Evolutionary conservation across 768 basidiomycete species (phyloP).

Genomic region (Lyophyllum shimeji): DNA sequence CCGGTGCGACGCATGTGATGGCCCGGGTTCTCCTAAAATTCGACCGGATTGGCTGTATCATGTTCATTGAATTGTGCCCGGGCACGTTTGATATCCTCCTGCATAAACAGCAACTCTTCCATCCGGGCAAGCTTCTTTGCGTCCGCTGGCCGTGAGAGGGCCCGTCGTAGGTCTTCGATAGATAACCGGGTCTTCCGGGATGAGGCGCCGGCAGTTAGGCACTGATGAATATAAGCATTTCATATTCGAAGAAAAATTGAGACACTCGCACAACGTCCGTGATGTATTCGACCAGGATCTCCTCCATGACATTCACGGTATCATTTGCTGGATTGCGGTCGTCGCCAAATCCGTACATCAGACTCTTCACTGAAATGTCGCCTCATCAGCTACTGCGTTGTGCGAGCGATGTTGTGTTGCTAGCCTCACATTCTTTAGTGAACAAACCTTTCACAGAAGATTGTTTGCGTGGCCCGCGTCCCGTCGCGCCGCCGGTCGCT

Average conservation of each 20-base stretch:
- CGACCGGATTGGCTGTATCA: constrained; percentile 42
- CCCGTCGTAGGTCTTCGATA: constrained; percentile 82
- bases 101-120: constrained; percentile 92
- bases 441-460: constrained; percentile 75
- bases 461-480: constrained; percentile 58
- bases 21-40: constrained; percentile 33
- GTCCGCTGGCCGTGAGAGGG: constrained; percentile 81
- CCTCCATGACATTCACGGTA: constrained; percentile 90
- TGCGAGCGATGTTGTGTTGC: background rate
- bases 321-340: constrained; percentile 86
- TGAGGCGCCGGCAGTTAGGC: constrained; percentile 68
- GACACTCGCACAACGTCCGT: constrained; percentile 74
- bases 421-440: constrained; percentile 71
- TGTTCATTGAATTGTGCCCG: constrained; percentile 63
- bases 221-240: constrained; percentile 41
- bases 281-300: constrained; percentile 89
- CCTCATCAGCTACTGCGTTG: constrained; percentile 8
- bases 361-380: constrained; percentile 59
- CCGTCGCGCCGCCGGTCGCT: constrained; percentile 36
- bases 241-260: constrained; percentile 7
- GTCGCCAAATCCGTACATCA: constrained; percentile 96
- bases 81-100: constrained; percentile 90
- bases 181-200: constrained; percentile 74
- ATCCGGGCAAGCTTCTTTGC: constrained; percentile 89
- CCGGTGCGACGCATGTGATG: background rate